Base-by-base conservation (phyloP, 768 basidiomycete genomes). In the Boletus rex-veris region DNA sequence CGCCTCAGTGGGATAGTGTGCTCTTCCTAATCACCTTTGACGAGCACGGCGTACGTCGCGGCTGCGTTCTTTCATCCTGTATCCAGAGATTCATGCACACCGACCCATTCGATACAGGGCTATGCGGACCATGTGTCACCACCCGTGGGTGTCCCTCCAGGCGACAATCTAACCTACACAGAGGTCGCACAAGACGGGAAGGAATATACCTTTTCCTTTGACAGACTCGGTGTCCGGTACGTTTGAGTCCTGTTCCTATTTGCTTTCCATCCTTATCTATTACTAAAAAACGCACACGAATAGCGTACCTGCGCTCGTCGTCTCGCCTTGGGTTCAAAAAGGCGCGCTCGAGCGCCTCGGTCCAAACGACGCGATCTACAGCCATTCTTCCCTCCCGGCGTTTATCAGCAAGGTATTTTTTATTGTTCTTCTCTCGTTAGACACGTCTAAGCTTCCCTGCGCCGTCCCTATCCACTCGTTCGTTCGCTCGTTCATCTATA, bases 21-120 rank as follows among this genome's bases (percentile, higher is more conserved):
- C 55, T 65, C 8, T 67, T 65, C n/a, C 14, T 65, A 2, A 14
- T 67, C 37, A 62, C 64, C 7, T 65, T 65, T 45, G 65, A 65
- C n/a, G 64, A 65, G 24, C 64, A 65, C 4, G 64, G 64, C 3
- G 64, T 65, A 39, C 16, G 64, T 60, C 16, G 4, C 5, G 1
- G 24, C 14, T 14, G 3, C 10, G 4, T 21, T 16, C 14, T 15
- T 50, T 21, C 9, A 10, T 31, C 26, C 2, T 37, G 18, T 3
- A 16, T 48, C 10, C n/a, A 28, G 26, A 19, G 16, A 41, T 31
- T 53, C n/a, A 62, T 0, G 1, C 5, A 3, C 12, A 18, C 37
- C 19, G 1, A 5, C 11, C 11, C 7, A 18, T 14, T 16, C 19
- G n/a, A 18, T 28, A 39, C 21, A 67, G 64, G 64, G 64, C 1